phyloP scores from a whole-genome alignment of 2,329 filamentous ascomycete species.

The Venturiaceae sp. region DNA sequence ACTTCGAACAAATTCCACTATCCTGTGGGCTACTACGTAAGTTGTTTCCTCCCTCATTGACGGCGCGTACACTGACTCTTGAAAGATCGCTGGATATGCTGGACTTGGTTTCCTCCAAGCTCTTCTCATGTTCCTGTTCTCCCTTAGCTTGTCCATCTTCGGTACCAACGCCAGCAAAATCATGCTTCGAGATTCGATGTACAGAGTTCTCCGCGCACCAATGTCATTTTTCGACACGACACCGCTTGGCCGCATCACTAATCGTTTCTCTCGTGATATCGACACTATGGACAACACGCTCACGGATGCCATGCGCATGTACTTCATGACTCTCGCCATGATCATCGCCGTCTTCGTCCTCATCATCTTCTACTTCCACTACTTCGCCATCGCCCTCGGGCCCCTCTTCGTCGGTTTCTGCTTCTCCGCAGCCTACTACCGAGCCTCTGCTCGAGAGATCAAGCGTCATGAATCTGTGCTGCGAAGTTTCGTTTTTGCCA shows the following conservation, averaged over 20 bases:
- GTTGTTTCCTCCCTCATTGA: slow-evolving; percentile 24
- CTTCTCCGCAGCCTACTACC: slow-evolving; percentile 78
- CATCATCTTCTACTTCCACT: slow-evolving; percentile 93
- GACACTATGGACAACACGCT: slow-evolving; percentile 94
- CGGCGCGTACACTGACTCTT: slow-evolving; percentile 16
- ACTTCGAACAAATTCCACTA: slow-evolving; percentile 67
- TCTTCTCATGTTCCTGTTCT: slow-evolving; percentile 69
- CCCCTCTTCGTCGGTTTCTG: slow-evolving; percentile 69
- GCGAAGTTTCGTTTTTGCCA: slow-evolving; percentile 79
- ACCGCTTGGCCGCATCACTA: slow-evolving; percentile 87
- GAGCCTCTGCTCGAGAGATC: slow-evolving; percentile 82
- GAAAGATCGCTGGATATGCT: slow-evolving; percentile 55
- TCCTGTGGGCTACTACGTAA: slow-evolving; percentile 61
- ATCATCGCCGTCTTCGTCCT: slow-evolving; percentile 77
- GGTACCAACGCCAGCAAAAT: slow-evolving; percentile 74
- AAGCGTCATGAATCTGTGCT: slow-evolving; percentile 90
- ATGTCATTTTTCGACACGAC: slow-evolving; percentile 97
- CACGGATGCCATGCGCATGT: slow-evolving; percentile 86
- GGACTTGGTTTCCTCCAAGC: slow-evolving; percentile 64
- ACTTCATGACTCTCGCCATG: slow-evolving; percentile 74
- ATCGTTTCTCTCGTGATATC: slow-evolving; percentile 90
- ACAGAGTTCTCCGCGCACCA: slow-evolving; percentile 57
- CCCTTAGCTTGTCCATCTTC: slow-evolving; percentile 64
- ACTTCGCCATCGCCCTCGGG: slow-evolving; percentile 62
- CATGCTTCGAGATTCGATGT: slow-evolving; percentile 74